A percentile compares a stretch with the other conserved stretches of the same genome.
Conservation (phyloP, 2,329 filamentous ascomycete genomes). For the Curvularia spicifera region DNA sequence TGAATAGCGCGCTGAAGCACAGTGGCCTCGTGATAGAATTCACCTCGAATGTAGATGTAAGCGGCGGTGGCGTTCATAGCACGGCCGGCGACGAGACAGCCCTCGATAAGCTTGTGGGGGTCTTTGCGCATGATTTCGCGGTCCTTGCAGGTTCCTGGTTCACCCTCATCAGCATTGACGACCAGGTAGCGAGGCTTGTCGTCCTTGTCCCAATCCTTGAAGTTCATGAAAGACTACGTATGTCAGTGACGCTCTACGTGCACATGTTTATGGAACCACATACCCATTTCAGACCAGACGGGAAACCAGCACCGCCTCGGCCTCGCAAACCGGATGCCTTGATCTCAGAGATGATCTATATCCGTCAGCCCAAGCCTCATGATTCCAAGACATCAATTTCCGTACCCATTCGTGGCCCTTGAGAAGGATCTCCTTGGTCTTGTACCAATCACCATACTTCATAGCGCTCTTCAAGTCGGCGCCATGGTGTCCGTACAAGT, state of each 20-base stretch:
- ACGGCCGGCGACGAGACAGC: conserved; percentile 91
- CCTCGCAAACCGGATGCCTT: conserved; percentile 96
- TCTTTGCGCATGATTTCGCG: conserved; percentile 99
- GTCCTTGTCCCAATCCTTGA: conserved; percentile 99
- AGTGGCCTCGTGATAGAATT: conserved; percentile 95
- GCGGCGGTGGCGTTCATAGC: conserved; percentile 99
- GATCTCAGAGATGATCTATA: conserved; percentile 89
- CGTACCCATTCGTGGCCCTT: conserved; percentile 94
- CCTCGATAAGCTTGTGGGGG: conserved; percentile 97
- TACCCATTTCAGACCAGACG: conserved; percentile 99
- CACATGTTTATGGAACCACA: conserved; percentile 18
- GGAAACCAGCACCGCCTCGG: conserved; percentile 96
- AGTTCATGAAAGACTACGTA: conserved; percentile 96
- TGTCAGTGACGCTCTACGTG: conserved; percentile 26
- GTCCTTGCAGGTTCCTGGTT: conserved; percentile 99
- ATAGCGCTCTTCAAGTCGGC: conserved; percentile 90
- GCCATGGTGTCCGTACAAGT: conserved; percentile 92
- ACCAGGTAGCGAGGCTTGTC: conserved; percentile 94
- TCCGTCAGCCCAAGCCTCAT: conserved; percentile 26
- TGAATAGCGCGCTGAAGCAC: conserved; percentile 95
- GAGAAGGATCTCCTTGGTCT: conserved; percentile 96
- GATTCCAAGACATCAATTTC: conserved; percentile 20
- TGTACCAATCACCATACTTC: conserved; percentile 99
- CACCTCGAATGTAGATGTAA: conserved; percentile 99
- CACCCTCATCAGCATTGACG: conserved; percentile 97